Conservation (phyloP, 306 rosid genomes). For the Glycine tomentella region DNA sequence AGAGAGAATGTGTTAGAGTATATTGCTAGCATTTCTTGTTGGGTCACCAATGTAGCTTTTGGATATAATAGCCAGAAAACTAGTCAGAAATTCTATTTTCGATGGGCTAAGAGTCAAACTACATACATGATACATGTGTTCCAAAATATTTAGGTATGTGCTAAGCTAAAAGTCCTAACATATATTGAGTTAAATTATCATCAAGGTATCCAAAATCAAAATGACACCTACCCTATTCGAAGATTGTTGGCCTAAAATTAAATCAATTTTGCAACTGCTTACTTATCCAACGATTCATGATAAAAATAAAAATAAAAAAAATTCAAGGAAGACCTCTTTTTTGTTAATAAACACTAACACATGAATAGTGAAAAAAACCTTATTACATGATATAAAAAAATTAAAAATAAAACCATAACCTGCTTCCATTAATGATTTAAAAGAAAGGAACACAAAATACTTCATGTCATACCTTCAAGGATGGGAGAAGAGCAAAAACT, state of each 20-base stretch:
- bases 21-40: not conserved
- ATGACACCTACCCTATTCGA: not conserved
- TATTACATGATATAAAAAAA: constrained; percentile 5
- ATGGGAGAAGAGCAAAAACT: constrained; percentile 82
- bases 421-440: too few relatives aligned
- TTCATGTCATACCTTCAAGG: constrained; percentile 70
- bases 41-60: constrained; percentile 15
- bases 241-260: constrained; percentile 10
- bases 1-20: too few relatives aligned
- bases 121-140: not conserved
- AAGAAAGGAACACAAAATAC: constrained; percentile 19
- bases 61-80: constrained; percentile 15
- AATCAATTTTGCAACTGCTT: constrained; percentile 21
- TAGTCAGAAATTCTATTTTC: not conserved
- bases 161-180: not conserved
- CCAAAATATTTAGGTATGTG: not conserved
- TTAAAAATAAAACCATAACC: not conserved
- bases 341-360: constrained; percentile 1
- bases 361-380: constrained; percentile 20
- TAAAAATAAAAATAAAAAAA: too few relatives aligned
- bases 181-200: constrained; percentile 11
- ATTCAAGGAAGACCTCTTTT: not conserved
- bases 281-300: not conserved
- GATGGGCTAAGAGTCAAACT: not conserved
- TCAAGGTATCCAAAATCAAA: not conserved